Conservation (phyloP, 768 basidiomycete species). For the Filobasidium floriforme region DNA sequence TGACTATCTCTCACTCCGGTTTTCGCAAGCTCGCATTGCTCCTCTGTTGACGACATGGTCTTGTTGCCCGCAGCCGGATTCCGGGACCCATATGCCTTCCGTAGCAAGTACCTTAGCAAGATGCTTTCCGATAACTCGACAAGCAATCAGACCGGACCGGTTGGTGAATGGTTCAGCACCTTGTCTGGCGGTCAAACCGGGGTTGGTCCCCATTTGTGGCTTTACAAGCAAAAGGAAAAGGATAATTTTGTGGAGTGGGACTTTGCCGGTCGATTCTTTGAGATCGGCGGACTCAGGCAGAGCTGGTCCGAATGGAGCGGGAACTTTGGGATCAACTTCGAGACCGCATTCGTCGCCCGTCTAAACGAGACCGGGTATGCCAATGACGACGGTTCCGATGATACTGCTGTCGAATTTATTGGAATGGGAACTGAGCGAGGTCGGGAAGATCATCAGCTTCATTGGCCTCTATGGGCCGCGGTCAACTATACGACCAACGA, state of each 20-base stretch:
- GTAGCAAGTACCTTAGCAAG: conserved; percentile 6
- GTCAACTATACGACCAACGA: conserved; percentile 8
- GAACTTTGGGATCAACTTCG: conserved; percentile 29
- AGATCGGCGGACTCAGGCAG: background rate
- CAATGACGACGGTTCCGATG: conserved; percentile 22
- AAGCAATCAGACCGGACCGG: too few species aligned
- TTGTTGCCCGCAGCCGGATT: conserved; percentile 23
- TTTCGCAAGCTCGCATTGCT: background rate
- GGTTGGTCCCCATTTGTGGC: conserved; percentile 25
- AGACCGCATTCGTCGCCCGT: conserved; percentile 27
- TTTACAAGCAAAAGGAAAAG: conserved; percentile 26
- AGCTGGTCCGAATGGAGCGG: conserved; percentile 27
- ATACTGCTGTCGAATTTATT: conserved; percentile 23
- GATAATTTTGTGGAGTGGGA: conserved; percentile 26
- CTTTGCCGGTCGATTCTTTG: conserved; percentile 22
- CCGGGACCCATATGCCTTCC: conserved; percentile 31
- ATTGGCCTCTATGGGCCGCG: conserved; percentile 25
- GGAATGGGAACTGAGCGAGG: conserved; percentile 29
- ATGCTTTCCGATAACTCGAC: background rate
- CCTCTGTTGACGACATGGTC: background rate
- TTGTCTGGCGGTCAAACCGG: conserved; percentile 27
- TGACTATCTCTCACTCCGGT: background rate
- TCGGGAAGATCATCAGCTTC: conserved; percentile 17
- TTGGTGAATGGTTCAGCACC: conserved; percentile 19
- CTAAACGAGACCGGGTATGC: conserved; percentile 26